Evolutionary conservation across 768 basidiomycete genomes (phyloP).

Genomic region (Tulasnella sp.): DNA sequence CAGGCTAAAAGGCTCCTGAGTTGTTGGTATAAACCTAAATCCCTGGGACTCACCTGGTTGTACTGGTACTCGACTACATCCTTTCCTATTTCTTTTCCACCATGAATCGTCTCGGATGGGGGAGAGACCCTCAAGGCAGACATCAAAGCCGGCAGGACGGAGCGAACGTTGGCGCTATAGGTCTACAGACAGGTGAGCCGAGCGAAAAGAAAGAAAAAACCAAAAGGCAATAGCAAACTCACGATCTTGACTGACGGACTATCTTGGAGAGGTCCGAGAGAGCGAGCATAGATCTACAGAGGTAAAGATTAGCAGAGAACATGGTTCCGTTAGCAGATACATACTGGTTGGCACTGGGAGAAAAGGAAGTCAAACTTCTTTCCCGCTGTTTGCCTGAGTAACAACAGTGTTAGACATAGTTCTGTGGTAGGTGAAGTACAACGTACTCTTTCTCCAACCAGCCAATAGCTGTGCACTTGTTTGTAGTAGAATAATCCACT

Average conservation of each 20-base stretch:
- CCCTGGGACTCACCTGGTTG: slow-evolving; percentile 47
- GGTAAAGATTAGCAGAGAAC: too few relatives aligned
- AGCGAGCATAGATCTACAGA: slow-evolving; percentile 57
- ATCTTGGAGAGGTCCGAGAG: slow-evolving; percentile 74
- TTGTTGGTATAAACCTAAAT: neutral
- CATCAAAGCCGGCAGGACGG: slow-evolving; percentile 73
- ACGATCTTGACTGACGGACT: slow-evolving; percentile 79
- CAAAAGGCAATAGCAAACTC: slow-evolving; percentile 21
- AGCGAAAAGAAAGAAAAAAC: neutral
- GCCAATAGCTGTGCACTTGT: slow-evolving; percentile 63
- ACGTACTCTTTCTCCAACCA: slow-evolving; percentile 72
- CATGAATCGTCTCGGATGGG: slow-evolving; percentile 54
- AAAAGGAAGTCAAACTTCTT: slow-evolving; percentile 78
- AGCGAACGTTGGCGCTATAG: slow-evolving; percentile 69
- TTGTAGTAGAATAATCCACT: slow-evolving; percentile 60
- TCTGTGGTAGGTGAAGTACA: slow-evolving; percentile 14
- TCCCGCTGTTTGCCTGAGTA: slow-evolving; percentile 65
- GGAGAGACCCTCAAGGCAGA: slow-evolving; percentile 76
- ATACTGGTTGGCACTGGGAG: slow-evolving; percentile 72
- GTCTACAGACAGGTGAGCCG: slow-evolving; percentile 34
- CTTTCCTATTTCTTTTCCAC: slow-evolving; percentile 58
- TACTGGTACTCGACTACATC: slow-evolving; percentile 66
- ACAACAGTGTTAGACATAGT: neutral
- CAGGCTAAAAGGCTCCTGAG: slow-evolving; percentile 37
- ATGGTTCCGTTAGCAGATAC: neutral